A percentile compares a stretch with the other conserved stretches of the same genome.
Conservation (phyloP, 495 filamentous ascomycete genomes). For the Penicillium antarcticum region DNA sequence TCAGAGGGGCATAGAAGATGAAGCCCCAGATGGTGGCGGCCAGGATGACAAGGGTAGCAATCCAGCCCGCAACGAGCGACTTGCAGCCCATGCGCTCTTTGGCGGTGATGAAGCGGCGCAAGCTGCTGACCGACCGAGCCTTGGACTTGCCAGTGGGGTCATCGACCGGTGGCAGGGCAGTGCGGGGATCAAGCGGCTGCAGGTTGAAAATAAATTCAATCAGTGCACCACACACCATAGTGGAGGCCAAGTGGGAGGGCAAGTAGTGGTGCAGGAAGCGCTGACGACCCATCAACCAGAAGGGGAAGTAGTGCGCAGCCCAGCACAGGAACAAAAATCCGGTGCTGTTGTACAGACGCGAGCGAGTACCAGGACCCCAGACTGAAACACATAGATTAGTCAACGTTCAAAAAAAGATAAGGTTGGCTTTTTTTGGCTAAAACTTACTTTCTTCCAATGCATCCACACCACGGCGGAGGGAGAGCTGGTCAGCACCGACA, state of each 20-base stretch:
- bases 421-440: not conserved
- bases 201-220: constrained; percentile 95
- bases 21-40: constrained; percentile 70
- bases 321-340: constrained; percentile 95
- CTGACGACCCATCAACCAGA: constrained; percentile 74
- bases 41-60: constrained; percentile 68
- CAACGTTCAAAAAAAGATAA: not conserved
- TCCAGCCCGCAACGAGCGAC: constrained; percentile 75
- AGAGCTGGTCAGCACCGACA: constrained; percentile 88
- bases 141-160: constrained; percentile 43
- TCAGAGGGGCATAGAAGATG: constrained; percentile 90
- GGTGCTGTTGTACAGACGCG: constrained; percentile 93
- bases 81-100: constrained; percentile 77
- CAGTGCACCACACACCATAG: constrained; percentile 92
- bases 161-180: constrained; percentile 45
- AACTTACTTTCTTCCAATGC: constrained; percentile 89
- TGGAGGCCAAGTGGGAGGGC: constrained; percentile 85
- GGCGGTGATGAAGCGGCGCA: constrained; percentile 58
- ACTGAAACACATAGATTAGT: constrained; percentile 24
- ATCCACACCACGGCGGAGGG: constrained; percentile 85
- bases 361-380: constrained; percentile 71
- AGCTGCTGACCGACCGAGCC: constrained; percentile 17
- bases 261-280: constrained; percentile 78
- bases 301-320: constrained; percentile 71
- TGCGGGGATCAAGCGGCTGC: constrained; percentile 57